Base-by-base conservation (phyloP, 768 basidiomycete species). In the Lactifluus hygrophoroides region DNA sequence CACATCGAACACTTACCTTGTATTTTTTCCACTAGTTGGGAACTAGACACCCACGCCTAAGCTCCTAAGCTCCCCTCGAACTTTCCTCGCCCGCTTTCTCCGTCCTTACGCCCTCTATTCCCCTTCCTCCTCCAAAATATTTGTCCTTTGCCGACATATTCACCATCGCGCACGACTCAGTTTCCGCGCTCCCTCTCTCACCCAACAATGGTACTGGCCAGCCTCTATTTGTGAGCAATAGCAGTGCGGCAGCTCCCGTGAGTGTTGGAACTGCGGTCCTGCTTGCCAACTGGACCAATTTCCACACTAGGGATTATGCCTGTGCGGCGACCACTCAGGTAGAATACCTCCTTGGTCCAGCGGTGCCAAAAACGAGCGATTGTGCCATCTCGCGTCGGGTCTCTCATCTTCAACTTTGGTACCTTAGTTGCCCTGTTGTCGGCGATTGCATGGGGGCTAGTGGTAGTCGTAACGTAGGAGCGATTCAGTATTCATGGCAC, bases 381-480 rank as follows among this genome's bases (percentile, higher is more conserved):
- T 91, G 92, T 1, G 92, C 93, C 0, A 81, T 94, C 25, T 90
- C 88, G 9, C 92, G 94, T 68, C 79, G 89, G 0, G 71, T 75
- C 37, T 74, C 77, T 13, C 71, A 87, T 70, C 74, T 90, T 3
- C 87, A 91, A 67, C 76, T 90, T 11, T 91, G 88, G 86, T 86
- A 58, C n/a, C n/a, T n/a, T n/a, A 51, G 77, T 66, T 43, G 8
- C n/a, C n/a, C n/a, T n/a, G n/a, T n/a, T n/a, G n/a, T n/a, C n/a
- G n/a, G n/a, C n/a, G n/a, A n/a, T n/a, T n/a, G n/a, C n/a, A n/a
- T n/a, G n/a, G n/a, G 30, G 30, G 30, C 8, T 4, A 10, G 23
- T 13, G 1, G 1, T 23, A 45, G 10, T 14, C n/a, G 11, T 27
- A 9, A 13, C 3, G 7, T 54, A n/a, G n/a, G n/a, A n/a, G n/a